These are phyloP conservation scores for Parastagonospora avenae DNA, from an alignment of 2,329 filamentous ascomycete species.

Conservation along the genomic window DNA sequence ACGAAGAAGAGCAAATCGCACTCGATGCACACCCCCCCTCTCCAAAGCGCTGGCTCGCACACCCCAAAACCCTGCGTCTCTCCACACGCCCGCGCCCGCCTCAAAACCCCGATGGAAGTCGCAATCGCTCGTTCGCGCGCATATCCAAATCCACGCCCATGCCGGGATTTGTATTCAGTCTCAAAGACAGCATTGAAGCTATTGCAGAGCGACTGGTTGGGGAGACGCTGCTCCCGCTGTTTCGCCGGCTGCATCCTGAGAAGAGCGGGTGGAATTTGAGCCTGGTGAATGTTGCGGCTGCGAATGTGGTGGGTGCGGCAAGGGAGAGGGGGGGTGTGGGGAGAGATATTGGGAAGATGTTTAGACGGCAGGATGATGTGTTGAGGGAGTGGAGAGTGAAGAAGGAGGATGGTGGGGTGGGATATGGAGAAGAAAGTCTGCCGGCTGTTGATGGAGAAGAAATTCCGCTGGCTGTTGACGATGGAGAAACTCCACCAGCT, in stretches of 20 bases:
- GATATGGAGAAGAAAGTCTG: slow-evolving; percentile 17
- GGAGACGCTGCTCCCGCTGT: slow-evolving; percentile 72
- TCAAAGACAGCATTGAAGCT: slow-evolving; percentile 62
- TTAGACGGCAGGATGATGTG: slow-evolving; percentile 72
- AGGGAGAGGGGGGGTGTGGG: slow-evolving; percentile 58
- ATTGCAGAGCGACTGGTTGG: slow-evolving; percentile 72
- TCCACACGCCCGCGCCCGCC: slow-evolving; percentile 70
- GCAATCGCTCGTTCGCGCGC: slow-evolving; percentile 67
- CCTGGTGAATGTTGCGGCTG: slow-evolving; percentile 83
- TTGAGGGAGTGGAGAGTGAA: slow-evolving; percentile 70
- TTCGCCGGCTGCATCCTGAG: slow-evolving; percentile 74
- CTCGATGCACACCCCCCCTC: not conserved
- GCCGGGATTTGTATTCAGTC: slow-evolving; percentile 73
- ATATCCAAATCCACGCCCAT: slow-evolving; percentile 76
- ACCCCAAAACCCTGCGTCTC: slow-evolving; percentile 80
- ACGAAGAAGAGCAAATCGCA: slow-evolving; percentile 47
- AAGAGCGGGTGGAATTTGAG: slow-evolving; percentile 77
- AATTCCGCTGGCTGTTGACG: not conserved
- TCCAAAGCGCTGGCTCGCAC: slow-evolving; percentile 70
- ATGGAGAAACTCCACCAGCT: no score
- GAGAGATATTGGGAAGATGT: slow-evolving; percentile 82
- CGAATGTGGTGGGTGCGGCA: slow-evolving; percentile 71
- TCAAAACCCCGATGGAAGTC: slow-evolving; percentile 58
- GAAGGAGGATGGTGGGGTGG: slow-evolving; percentile 42
- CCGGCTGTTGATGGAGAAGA: slow-evolving; percentile 12